Evolutionary conservation across 768 basidiomycete genomes (phyloP), one percentile per base, ranked within the genome.

Genomic region (Podaxis pistillaris): DNA sequence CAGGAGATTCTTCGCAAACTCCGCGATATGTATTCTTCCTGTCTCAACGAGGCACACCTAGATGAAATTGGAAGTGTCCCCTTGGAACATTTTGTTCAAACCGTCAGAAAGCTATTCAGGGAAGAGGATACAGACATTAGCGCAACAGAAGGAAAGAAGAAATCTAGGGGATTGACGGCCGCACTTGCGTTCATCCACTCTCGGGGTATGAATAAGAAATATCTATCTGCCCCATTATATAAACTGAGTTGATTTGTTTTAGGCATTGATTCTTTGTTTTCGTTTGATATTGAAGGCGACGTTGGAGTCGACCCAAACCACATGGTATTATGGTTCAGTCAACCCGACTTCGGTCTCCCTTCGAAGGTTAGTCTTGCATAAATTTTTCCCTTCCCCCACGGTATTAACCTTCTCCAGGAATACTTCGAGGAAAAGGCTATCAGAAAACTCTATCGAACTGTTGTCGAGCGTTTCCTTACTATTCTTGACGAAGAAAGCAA

Each of bases 211-310:
- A 40, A 41, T 49, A 4, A 19, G 41, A 30, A 51, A 3, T 1
- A 26, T 58, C n/a, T 46, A 11, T 47, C 11, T 28, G 38, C n/a
- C 50, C 57, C 50, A 24, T 36, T 24, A 36, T n/a, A 40, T 47
- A 13, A 38, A 52, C 36, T 55, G 12, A 58, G 55, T 7, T 47
- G 4, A 51, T 49, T 63, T 55, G 28, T 44, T 63, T 41, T 65
- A 96, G 94, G 88, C 49, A 83, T 96, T 63, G 83, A 83, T 19
- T 89, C 85, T 1, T 74, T 98, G 12, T 92, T 98, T 68, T 78
- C 81, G n/a, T 90, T 94, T 66, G 79, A 78, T n/a, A 82, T 96
- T 62, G 94, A 96, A 63, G 95, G 96, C 33, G 96, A 98, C 71
- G 83, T 86, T 24, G 93, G 89, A 7, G 80, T 85, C 4, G 93